Evolutionary conservation across 176 grass and related monocot genomes (phyloP), one percentile per base, ranked within the genome.

Genomic region (Carex kokanica): DNA sequence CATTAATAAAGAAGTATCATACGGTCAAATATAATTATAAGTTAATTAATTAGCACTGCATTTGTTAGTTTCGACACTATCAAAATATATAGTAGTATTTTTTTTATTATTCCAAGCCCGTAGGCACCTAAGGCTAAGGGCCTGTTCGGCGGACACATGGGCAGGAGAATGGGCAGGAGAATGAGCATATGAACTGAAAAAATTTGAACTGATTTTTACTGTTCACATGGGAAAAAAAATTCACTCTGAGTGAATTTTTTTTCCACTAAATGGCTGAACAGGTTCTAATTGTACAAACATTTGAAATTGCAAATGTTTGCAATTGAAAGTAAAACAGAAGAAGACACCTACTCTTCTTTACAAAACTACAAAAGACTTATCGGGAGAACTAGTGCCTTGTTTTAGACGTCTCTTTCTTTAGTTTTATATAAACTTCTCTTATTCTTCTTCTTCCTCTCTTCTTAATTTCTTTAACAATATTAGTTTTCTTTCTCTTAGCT

Each of bases 331-430:
- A 24, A 18, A 55, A 77, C 24, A 77, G 73, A 77, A 77, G 49
- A 55, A 55, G 49, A 55, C 45, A 55, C 72, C 13, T 53, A 17
- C 14, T 75, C 12, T 16, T 77, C 5, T 55, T 3, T 77, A 77
- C 73, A 51, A 52, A 74, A 74, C 20, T 52, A 52, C 43, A 52
- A 55, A 27, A 55, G 0, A 32, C 55, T 55, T 29, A 53, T 75
- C 73, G 16, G 21, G 6, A 17, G 31, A 29, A 25, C 73, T 3
- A 75, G 72, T 75, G 23, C 73, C 73, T 77, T 77, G 32, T 47
- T 77, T 55, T 6, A 17, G 49, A 77, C 73, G 73, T 77, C 47
- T 77, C 73, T 77, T 77, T 81, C 57, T 61, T n/a, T 14, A 43
- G 2, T 82, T 67, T 49, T 40, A 82, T 66, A 82, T 66, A 8